Base-by-base conservation (phyloP, 805 yeast species). In the Lachancea lanzarotensis region DNA sequence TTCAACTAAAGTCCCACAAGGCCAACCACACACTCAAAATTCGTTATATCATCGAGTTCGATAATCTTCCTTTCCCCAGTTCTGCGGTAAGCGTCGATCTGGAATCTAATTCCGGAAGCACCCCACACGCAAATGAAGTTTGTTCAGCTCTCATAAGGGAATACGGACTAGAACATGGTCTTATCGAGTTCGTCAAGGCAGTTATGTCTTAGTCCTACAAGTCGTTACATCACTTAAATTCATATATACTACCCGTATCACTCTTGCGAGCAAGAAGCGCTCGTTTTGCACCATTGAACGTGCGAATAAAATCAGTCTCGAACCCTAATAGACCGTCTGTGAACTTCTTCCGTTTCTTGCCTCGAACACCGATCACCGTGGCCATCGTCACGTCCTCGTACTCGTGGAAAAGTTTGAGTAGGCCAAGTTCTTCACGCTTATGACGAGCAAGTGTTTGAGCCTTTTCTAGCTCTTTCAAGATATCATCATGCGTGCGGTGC, bases 381-480 rank as follows among this genome's bases (percentile, higher is more conserved):
- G 68, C 67, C 53, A 62, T 53, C 8, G 66, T 55, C 15, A 63
- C 58, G 42, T 63, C 66, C 35, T 63, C 69, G 37, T 50, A 60
- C 45, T 63, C 66, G 45, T 59, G 54, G 46, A 63, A 65, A 33
- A 64, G 46, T 30, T 59, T 63, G 30, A 62, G 42, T 18, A 63
- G 48, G 1, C 67, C 67, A n/a, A 61, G 40, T 40, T 60, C 66
- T 22, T 52, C 45, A 25, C 68, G 54, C 44, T 59, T 56, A 17
- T 37, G 18, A 13, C 49, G 42, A 1, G 55, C 52, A 8, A 49
- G 47, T 9, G 45, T 38, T 27, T 63, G 67, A 1, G 59, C 50
- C 5, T 48, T 43, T 2, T 46, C 49, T 32, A 63, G 42, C 31
- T 59, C 59, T 10, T 43, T 40, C 16, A 55, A 31, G 8, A 59